Evolutionary conservation across 169 alveolate species (phyloP), one percentile per base, ranked within the genome.

Genomic region (Pseudocohnilembus persalinus): DNA sequence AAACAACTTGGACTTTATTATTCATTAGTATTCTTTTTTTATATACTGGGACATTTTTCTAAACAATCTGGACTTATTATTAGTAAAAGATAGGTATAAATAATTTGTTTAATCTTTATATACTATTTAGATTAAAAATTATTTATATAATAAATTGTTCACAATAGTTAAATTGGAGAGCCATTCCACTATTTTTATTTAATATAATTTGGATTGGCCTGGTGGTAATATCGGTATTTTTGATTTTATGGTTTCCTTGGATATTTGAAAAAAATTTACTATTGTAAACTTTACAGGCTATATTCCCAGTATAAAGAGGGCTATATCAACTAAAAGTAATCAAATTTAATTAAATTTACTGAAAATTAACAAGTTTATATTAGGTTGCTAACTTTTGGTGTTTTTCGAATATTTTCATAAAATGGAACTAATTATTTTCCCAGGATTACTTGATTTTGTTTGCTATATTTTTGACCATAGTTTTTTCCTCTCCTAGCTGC

Each of bases 361-460:
- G 49, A 15, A 29, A 79, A 29, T 49, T 64, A 49, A 30, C 15
- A 75, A 81, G 96, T 93, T 88, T 95, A 95, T 85, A 91, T 4
- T 49, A 94, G 89, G 98, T 95, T 35, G 97, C 97, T n/a, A 94
- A 96, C 31, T 90, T 95, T 87, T 96, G 98, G 98, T 95, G 96
- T 76, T 89, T 85, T 74, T 74, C 89, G 32, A 88, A 91, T 81
- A 87, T 89, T 29, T 34, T 93, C 32, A 81, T 82, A n/a, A 93
- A 93, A 88, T 86, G 90, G 89, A 83, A 83, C 29, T 31, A 80
- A n/a, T 65, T 80, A 35, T 88, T 93, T 32, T 68, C 77, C 29
- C 30, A 73, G 25, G 29, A 74, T 31, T 1, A 26, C 64, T 74
- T 93, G 29, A 31, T 91, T 34, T 74, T 82, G 73, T 68, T 88